Evolutionary conservation across 495 filamentous ascomycete genomes (phyloP).

Genomic region (Sordaria brevicollis): DNA sequence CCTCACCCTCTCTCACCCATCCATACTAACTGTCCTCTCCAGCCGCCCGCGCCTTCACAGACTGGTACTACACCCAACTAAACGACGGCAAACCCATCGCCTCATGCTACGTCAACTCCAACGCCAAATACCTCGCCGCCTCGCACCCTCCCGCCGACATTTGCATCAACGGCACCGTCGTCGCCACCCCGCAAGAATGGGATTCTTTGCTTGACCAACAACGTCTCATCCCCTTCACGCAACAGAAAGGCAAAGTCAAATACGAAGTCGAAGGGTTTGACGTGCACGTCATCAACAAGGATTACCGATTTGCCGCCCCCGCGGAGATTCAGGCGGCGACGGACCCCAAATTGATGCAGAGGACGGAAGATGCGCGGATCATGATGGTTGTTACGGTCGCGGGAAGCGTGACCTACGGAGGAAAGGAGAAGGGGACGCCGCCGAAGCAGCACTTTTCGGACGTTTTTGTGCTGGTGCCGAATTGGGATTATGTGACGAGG

Average conservation of each 20-base stretch:
- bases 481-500: constrained; percentile 43
- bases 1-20: neutral
- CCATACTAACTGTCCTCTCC: neutral
- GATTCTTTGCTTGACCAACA: constrained; percentile 29
- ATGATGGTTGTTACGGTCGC: constrained; percentile 58
- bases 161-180: constrained; percentile 32
- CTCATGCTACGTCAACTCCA: constrained; percentile 27
- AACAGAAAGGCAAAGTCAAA: constrained; percentile 5
- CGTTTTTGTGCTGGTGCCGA: constrained; percentile 66
- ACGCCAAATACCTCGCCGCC: constrained; percentile 19
- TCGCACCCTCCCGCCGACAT: constrained; percentile 30
- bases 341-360: neutral
- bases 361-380: constrained; percentile 44
- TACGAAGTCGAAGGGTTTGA: constrained; percentile 60
- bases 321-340: constrained; percentile 8
- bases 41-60: constrained; percentile 32
- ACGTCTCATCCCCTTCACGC: constrained; percentile 6
- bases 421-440: constrained; percentile 25
- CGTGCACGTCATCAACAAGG: constrained; percentile 62
- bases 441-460: constrained; percentile 60
- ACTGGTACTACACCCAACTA: constrained; percentile 30
- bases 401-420: constrained; percentile 41
- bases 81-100: constrained; percentile 23
- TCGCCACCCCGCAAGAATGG: constrained; percentile 26
- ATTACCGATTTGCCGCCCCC: constrained; percentile 38